Percentiles rank a stretch among this genome's conserved stretches.
Evolutionary conservation across 805 yeast species (phyloP).

Genomic region (Lachancea nothofagi): DNA sequence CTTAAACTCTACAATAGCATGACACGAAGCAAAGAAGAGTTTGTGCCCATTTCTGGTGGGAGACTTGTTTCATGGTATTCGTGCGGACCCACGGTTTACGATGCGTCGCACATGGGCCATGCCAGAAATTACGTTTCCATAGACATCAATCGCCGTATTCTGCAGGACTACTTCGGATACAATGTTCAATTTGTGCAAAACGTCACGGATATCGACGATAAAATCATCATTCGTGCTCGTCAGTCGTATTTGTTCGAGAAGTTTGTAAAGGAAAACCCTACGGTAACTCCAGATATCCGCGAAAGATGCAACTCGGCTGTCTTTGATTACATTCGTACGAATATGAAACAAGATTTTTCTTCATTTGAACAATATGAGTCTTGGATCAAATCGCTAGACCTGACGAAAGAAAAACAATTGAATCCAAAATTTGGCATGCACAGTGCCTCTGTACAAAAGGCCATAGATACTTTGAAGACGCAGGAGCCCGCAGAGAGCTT

Average conservation of each 20-base stretch:
- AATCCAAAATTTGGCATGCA: conserved; percentile 90
- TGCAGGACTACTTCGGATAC: conserved; percentile 89
- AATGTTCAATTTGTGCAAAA: conserved; percentile 86
- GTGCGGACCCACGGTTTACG: conserved; percentile 98
- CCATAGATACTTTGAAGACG: conserved; percentile 32
- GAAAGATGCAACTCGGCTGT: conserved; percentile 41
- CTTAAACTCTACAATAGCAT: conserved; percentile 75
- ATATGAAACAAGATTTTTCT: conserved; percentile 43
- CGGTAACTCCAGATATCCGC: conserved; percentile 31
- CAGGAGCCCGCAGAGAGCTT: conserved; percentile 39
- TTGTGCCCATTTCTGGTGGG: conserved; percentile 56
- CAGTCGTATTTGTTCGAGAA: conserved; percentile 75
- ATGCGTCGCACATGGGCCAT: conserved; percentile 96
- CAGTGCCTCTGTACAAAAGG: conserved; percentile 57
- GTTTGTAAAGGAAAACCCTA: conserved; percentile 36
- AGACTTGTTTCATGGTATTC: conserved; percentile 86
- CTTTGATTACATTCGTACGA: conserved; percentile 44
- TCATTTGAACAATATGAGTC: conserved; percentile 36
- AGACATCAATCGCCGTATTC: conserved; percentile 84
- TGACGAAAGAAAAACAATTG: conserved; percentile 43
- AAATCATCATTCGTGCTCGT: conserved; percentile 90
- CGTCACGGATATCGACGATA: conserved; percentile 98
- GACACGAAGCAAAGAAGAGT: conserved; percentile 73
- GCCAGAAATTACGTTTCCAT: conserved; percentile 95
- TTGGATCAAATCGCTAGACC: conserved; percentile 51